Percentiles rank a stretch among this genome's conserved stretches.
Evolutionary conservation across 306 rosid species (phyloP).

Genomic region (Cercis canadensis): DNA sequence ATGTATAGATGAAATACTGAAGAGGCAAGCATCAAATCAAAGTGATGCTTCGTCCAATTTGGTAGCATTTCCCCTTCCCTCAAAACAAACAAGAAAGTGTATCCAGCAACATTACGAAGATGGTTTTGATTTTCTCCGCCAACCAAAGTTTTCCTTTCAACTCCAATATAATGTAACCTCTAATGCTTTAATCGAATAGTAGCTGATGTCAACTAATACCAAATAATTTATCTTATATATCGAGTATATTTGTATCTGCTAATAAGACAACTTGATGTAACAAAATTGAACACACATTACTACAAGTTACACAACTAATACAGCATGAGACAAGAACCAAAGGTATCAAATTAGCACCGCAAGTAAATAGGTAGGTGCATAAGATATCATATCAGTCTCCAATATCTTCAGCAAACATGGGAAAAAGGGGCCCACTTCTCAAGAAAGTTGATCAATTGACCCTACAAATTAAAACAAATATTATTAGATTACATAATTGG

Average conservation of each 20-base stretch:
- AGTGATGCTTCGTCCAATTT: constrained; percentile 45
- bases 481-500: not conserved
- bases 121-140: constrained; percentile 15
- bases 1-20: constrained; percentile 35
- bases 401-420: constrained; percentile 11
- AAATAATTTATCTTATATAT: constrained; percentile 25
- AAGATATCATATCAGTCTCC: constrained; percentile 9
- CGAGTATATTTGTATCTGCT: not conserved
- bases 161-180: constrained; percentile 34
- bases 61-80: constrained; percentile 50
- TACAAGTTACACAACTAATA: too few species aligned
- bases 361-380: not conserved
- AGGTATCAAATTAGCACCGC: too few species aligned
- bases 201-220: not conserved
- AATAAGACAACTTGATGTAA: constrained; percentile 26
- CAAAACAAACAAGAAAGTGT: constrained; percentile 41
- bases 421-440: not conserved
- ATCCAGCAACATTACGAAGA: constrained; percentile 45
- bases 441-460: not conserved
- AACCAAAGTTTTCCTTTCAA: constrained; percentile 32
- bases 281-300: not conserved
- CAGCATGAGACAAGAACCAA: too few species aligned
- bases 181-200: constrained; percentile 25
- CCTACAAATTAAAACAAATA: not conserved
- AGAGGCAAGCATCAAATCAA: constrained; percentile 44